phyloP scores from a whole-genome alignment of 768 basidiomycete species.

The Paxillus ammoniavirescens region DNA sequence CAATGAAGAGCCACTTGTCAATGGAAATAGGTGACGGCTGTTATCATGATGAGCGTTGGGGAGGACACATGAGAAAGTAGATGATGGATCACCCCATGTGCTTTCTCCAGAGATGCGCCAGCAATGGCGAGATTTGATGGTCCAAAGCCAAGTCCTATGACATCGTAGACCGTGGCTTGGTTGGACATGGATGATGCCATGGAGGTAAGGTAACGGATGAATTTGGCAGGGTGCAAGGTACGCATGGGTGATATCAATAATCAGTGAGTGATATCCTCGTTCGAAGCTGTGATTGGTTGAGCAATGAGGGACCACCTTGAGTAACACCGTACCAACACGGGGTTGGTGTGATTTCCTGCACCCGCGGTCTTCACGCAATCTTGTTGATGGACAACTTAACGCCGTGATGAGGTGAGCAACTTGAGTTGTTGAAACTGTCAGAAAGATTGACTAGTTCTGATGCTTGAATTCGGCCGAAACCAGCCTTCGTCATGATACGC shows the following conservation, averaged over 20 bases:
- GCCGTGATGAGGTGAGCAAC: too few species aligned
- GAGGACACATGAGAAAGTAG: neutral
- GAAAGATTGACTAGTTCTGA: too few species aligned
- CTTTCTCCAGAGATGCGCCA: conserved; percentile 47
- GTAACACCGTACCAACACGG: too few species aligned
- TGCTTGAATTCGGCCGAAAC: too few species aligned
- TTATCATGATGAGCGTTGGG: neutral
- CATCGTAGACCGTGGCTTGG: conserved; percentile 33
- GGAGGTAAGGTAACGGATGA: neutral
- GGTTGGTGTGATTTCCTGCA: too few species aligned
- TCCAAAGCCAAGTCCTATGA: conserved; percentile 52
- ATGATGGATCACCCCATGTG: conserved; percentile 17
- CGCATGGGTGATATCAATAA: neutral
- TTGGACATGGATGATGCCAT: neutral
- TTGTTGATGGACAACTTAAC: too few species aligned
- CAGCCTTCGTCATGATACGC: too few species aligned
- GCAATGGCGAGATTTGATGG: conserved; percentile 54
- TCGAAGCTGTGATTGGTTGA: too few species aligned
- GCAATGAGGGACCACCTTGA: too few species aligned
- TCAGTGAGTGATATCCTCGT: conserved; percentile 2
- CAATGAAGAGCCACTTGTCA: conserved; percentile 43
- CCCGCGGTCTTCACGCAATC: too few species aligned
- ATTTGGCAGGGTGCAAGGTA: neutral
- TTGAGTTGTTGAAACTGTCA: too few species aligned
- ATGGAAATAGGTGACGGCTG: conserved; percentile 18